Base-by-base conservation (phyloP, 495 filamentous ascomycete species). In the Hyaloscypha finlandica region DNA sequence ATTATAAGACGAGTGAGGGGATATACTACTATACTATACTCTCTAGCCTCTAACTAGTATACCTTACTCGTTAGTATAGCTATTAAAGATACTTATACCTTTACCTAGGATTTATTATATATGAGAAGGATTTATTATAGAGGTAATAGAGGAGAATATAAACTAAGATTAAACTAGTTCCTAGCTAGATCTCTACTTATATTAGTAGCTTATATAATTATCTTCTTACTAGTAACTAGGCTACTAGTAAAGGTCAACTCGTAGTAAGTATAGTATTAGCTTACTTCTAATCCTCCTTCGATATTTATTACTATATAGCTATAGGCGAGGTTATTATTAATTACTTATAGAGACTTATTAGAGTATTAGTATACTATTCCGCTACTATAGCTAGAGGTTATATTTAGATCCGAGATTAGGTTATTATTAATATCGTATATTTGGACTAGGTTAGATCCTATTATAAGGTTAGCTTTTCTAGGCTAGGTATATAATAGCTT, bases 201-300 rank as follows among this genome's bases (percentile, higher is more conserved):
- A 72, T 91, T 91, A 48, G 85, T 88, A 14, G 86, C 85, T 77
- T 90, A 88, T 19, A 90, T 85, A 64, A 90, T 81, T 81, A 90
- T 83, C 78, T 84, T 84, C 81, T 90, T 73, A 84, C 65, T 87
- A 82, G 52, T 66, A 8, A 85, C 80, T 0, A 84, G 72, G 0
- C 81, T 83, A 68, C 78, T 81, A 8, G 87, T 89, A 73, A 90
- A 89, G 6, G 86, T 88, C 57, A 89, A 75, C 76, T 89, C 80
- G 74, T 89, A 91, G 75, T 88, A 90, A 66, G 83, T 79, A 74
- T 88, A 90, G 79, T 88, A 90, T 86, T 86, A 90, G 4, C 70
- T 69, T 4, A 68, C 73, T 76, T 89, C 86, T 37, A 75, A 83
- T 63, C 79, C 76, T 55, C 83, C 84, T 5, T 73, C 64, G 67